Evolutionary conservation across 2,329 filamentous ascomycete genomes (phyloP).

Genomic region (Amauroascus verrucosus): DNA sequence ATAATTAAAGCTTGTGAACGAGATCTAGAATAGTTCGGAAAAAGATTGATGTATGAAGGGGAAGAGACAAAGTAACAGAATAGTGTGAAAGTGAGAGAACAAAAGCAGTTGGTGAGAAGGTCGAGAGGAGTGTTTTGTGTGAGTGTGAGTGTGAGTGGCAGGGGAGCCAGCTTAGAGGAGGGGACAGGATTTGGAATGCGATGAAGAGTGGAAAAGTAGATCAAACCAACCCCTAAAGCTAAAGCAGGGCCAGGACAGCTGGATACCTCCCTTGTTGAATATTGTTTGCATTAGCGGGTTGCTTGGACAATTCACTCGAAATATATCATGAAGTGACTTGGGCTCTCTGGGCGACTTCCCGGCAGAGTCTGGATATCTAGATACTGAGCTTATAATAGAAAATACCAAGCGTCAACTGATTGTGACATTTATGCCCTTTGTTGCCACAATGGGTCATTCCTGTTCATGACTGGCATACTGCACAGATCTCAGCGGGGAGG

Average conservation of each 20-base stretch:
- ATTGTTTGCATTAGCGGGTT: not conserved
- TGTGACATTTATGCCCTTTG: too few species aligned
- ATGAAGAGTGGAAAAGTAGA: not conserved
- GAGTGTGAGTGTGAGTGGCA: not conserved
- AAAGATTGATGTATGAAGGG: not conserved
- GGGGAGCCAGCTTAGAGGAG: not conserved
- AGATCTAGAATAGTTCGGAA: not conserved
- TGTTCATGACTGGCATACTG: not conserved
- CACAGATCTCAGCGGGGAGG: not conserved
- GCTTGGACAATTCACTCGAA: slow-evolving; percentile 1
- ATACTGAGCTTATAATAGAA: not conserved
- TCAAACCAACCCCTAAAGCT: not conserved
- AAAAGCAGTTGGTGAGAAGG: not conserved
- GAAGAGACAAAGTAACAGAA: not conserved
- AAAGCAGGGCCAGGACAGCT: not conserved
- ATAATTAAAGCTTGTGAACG: not conserved
- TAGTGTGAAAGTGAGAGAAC: not conserved
- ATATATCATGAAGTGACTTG: not conserved
- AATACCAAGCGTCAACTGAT: not conserved
- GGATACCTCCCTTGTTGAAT: not conserved
- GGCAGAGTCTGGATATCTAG: not conserved
- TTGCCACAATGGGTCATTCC: too few species aligned
- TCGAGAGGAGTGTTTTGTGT: not conserved
- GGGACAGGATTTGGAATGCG: not conserved
- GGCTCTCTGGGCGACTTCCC: not conserved